Conservation (phyloP, 352 stramenopile genomes). For the Pilasporangium apinafurcum region DNA sequence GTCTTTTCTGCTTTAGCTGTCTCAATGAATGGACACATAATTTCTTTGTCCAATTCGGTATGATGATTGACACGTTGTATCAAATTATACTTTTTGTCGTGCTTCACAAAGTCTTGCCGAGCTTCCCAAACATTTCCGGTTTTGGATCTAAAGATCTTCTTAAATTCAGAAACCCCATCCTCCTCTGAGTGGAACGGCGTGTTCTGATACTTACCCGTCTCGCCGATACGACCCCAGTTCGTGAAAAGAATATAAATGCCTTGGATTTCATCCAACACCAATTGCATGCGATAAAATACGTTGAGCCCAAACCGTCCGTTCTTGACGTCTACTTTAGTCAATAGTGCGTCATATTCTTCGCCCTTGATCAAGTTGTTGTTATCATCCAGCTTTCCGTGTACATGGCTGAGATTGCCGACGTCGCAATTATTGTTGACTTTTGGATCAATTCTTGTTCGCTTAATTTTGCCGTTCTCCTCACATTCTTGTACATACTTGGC, state of each 20-base stretch:
- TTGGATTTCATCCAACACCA: slow-evolving; percentile 67
- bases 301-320: slow-evolving; percentile 68
- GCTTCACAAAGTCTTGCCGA: slow-evolving; percentile 43
- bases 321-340: slow-evolving; percentile 76
- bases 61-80: slow-evolving; percentile 50
- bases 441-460: slow-evolving; percentile 27
- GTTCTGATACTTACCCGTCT: slow-evolving; percentile 74
- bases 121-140: slow-evolving; percentile 63
- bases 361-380: slow-evolving; percentile 15
- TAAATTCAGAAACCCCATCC: slow-evolving; percentile 63
- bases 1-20: slow-evolving; percentile 14
- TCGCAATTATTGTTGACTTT: slow-evolving; percentile 52
- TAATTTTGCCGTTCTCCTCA: slow-evolving; percentile 49
- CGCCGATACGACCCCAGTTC: slow-evolving; percentile 76
- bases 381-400: slow-evolving; percentile 23
- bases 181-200: slow-evolving; percentile 49
- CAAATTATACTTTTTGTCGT: slow-evolving; percentile 69
- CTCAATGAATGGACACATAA: slow-evolving; percentile 48
- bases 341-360: slow-evolving; percentile 41
- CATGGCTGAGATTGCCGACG: slow-evolving; percentile 41
- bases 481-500: slow-evolving; percentile 40
- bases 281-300: slow-evolving; percentile 69
- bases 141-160: slow-evolving; percentile 80
- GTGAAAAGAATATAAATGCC: slow-evolving; percentile 69
- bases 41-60: slow-evolving; percentile 45